Conservation (phyloP, 1,284 basidiomycete species). For the Hortiboletus rubellus region DNA sequence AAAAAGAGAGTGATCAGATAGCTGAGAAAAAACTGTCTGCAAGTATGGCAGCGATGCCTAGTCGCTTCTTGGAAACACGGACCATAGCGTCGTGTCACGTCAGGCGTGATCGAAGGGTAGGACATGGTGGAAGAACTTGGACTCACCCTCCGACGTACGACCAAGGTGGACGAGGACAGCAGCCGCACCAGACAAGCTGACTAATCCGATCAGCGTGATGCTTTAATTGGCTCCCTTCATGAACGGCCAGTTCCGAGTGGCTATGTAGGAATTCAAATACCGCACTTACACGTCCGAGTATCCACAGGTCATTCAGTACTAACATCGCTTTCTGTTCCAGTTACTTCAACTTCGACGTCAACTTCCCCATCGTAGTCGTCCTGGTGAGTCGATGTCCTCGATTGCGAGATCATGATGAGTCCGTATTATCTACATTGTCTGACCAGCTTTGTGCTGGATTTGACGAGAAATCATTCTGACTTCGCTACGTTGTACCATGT, state of each 20-base stretch:
- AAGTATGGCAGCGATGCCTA: slow-evolving; percentile 88
- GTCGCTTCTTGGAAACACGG: slow-evolving; percentile 99
- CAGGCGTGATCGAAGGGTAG: slow-evolving; percentile 41
- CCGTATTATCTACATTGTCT: slow-evolving; percentile 86
- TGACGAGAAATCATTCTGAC: slow-evolving; percentile 48
- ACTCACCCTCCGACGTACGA: slow-evolving; percentile 94
- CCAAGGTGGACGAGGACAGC: neutral
- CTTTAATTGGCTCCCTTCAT: too few species aligned
- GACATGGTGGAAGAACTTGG: slow-evolving; percentile 17
- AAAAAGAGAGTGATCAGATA: slow-evolving; percentile 60
- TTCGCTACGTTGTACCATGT: neutral
- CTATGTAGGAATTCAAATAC: too few species aligned
- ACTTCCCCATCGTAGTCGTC: neutral
- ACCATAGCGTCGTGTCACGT: slow-evolving; percentile 89
- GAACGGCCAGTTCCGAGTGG: too few species aligned
- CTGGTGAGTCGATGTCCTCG: slow-evolving; percentile 24
- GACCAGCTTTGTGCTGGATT: slow-evolving; percentile 45
- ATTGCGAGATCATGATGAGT: slow-evolving; percentile 48
- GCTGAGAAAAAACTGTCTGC: slow-evolving; percentile 80
- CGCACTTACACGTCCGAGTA: too few species aligned
- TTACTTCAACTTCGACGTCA: neutral
- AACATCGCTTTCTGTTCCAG: neutral
- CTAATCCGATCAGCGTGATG: too few species aligned
- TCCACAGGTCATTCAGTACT: too few species aligned
- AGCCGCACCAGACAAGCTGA: too few species aligned